phyloP scores from a whole-genome alignment of 164 flowering plant species.

The Brasenia schreberi region DNA sequence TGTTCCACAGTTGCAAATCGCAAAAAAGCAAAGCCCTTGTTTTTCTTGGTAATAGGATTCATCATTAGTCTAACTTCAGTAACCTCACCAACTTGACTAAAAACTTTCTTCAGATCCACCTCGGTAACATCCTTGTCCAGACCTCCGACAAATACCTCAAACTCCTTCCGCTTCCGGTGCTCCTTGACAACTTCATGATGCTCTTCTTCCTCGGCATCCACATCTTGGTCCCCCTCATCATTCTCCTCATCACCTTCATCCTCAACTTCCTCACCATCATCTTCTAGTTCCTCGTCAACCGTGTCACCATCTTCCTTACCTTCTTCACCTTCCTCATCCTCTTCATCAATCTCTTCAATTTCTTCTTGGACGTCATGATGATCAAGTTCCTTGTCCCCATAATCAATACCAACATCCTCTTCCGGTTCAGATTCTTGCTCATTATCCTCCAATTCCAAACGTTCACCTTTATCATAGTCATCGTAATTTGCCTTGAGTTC shows the following conservation, averaged over 20 bases:
- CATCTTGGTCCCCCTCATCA: constrained; percentile 31
- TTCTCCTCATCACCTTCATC: constrained; percentile 41
- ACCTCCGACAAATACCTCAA: constrained; percentile 94
- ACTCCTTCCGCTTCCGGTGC: constrained; percentile 92
- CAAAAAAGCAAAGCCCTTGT: constrained; percentile 93
- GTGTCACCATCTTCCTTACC: constrained; percentile 46
- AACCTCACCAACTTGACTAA: constrained; percentile 69
- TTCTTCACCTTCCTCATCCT: constrained; percentile 14
- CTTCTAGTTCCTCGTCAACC: constrained; percentile 50
- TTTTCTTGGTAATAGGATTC: constrained; percentile 89
- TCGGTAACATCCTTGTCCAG: constrained; percentile 90
- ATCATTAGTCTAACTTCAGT: constrained; percentile 85
- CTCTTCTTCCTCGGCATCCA: constrained; percentile 49
- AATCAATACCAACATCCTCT: constrained; percentile 42
- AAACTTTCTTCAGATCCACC: constrained; percentile 70
- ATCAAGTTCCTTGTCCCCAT: constrained; percentile 56
- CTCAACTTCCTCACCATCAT: constrained; percentile 44
- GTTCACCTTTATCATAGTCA: constrained; percentile 60
- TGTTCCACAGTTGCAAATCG: constrained; percentile 93
- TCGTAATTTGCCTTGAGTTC: constrained; percentile 49
- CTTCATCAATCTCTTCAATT: constrained; percentile 42
- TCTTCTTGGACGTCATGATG: constrained; percentile 41
- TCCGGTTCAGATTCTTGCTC: constrained; percentile 68
- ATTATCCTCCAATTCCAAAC: constrained; percentile 75
- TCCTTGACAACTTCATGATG: constrained; percentile 82